These are phyloP conservation scores for Chrysoporthe cubensis DNA, from an alignment of 2,329 filamentous ascomycete species.

Conservation along the genomic window DNA sequence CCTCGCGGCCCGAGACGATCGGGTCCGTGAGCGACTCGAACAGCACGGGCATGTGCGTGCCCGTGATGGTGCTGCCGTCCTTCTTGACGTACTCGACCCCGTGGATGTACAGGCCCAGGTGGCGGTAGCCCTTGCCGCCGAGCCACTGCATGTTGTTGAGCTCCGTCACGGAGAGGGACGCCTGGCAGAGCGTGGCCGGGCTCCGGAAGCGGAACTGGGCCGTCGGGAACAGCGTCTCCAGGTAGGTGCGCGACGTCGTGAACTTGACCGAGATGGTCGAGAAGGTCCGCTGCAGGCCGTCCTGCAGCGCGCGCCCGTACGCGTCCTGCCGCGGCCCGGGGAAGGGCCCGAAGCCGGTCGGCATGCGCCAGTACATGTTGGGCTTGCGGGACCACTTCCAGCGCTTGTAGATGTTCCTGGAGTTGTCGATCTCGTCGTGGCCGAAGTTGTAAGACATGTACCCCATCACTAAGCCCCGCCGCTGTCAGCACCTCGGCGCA, in stretches of 20 bases:
- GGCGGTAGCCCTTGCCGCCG: slow-evolving; percentile 47
- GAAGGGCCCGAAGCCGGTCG: slow-evolving; percentile 50
- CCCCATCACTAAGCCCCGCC: slow-evolving; percentile 40
- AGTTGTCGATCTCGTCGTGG: slow-evolving; percentile 62
- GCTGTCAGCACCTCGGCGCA: slow-evolving; percentile 20
- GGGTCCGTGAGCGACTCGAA: slow-evolving; percentile 58
- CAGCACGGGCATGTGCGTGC: slow-evolving; percentile 55
- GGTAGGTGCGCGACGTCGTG: slow-evolving; percentile 52
- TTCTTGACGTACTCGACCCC: slow-evolving; percentile 52
- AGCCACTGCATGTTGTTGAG: slow-evolving; percentile 41
- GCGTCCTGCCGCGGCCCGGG: slow-evolving; percentile 47
- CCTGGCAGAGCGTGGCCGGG: slow-evolving; percentile 48
- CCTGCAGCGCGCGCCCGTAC: slow-evolving; percentile 30
- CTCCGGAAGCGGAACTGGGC: slow-evolving; percentile 45
- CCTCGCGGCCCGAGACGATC: slow-evolving; percentile 57
- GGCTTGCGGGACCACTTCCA: slow-evolving; percentile 48
- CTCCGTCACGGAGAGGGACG: slow-evolving; percentile 44
- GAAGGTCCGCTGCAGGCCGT: slow-evolving; percentile 38
- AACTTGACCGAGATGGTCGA: slow-evolving; percentile 53
- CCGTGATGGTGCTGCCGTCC: slow-evolving; percentile 47
- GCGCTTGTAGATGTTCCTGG: slow-evolving; percentile 52
- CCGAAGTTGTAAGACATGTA: slow-evolving; percentile 58
- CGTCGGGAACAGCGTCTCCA: slow-evolving; percentile 53
- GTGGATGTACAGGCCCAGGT: slow-evolving; percentile 56
- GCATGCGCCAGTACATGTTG: slow-evolving; percentile 48